Evolutionary conservation across 208 protist genomes (phyloP).

Genomic region (Wallacemonas sp.): DNA sequence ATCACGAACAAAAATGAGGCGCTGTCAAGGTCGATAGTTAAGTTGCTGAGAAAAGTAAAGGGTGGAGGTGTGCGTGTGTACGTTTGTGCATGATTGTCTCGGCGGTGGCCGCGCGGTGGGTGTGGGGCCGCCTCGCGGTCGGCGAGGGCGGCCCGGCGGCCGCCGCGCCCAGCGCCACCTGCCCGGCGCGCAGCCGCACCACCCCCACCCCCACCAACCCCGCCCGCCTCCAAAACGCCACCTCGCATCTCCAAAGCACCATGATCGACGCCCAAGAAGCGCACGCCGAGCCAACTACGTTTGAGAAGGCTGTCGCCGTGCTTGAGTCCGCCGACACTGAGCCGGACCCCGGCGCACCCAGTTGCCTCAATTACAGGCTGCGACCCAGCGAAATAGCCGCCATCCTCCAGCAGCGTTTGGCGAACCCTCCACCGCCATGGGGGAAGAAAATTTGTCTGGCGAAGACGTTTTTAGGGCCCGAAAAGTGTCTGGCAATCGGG

Average conservation of each 20-base stretch:
- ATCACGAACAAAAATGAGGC: too few species aligned
- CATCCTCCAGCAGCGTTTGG: slow-evolving; percentile 22
- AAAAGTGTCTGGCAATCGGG: slow-evolving; percentile 38
- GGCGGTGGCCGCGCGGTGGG: not conserved
- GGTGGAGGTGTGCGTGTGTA: not conserved
- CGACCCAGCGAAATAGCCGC: slow-evolving; percentile 49
- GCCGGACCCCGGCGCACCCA: slow-evolving; percentile 37
- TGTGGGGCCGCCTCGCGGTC: not conserved
- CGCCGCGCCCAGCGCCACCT: not conserved
- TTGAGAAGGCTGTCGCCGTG: slow-evolving; percentile 24
- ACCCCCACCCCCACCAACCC: not conserved
- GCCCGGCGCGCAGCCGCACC: not conserved
- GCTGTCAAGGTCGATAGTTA: not conserved
- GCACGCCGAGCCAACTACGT: slow-evolving; percentile 3
- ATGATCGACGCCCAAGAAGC: slow-evolving; percentile 12
- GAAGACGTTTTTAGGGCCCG: slow-evolving; percentile 34
- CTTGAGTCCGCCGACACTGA: slow-evolving; percentile 19
- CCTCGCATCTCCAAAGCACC: not conserved
- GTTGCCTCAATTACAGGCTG: slow-evolving; percentile 27
- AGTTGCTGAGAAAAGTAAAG: not conserved
- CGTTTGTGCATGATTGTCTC: not conserved
- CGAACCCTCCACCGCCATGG: slow-evolving; percentile 52
- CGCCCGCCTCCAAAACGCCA: not conserved
- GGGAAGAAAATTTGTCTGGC: slow-evolving; percentile 53
- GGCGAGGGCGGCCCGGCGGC: not conserved